These are phyloP conservation scores for Fusarium decemcellulare DNA, from an alignment of 2,329 filamentous ascomycete species.

Conservation along the genomic window DNA sequence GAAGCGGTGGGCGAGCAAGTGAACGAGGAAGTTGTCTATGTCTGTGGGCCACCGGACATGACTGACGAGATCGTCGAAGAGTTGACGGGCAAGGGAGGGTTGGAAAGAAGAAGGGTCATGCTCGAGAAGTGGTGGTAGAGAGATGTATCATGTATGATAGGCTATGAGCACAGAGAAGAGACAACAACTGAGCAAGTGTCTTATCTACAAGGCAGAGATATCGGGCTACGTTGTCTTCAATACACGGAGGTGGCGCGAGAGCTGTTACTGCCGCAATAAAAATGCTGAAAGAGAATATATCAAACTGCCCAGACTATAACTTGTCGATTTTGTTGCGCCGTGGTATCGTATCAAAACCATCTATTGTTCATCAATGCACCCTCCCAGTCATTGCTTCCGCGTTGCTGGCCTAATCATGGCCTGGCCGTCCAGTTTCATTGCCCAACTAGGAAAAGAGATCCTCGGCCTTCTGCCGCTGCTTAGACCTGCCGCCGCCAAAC, in stretches of 20 bases:
- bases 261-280: no score
- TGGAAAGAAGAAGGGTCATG: conserved; percentile 64
- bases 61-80: conserved; percentile 74
- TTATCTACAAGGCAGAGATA: no score
- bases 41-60: conserved; percentile 79
- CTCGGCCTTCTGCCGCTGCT: conserved; percentile 78
- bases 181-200: neutral
- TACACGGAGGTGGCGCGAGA: no score
- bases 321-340: conserved; percentile 39
- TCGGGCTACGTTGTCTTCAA: no score
- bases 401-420: conserved; percentile 7
- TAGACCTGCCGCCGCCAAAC: conserved; percentile 64
- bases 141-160: no score
- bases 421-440: neutral
- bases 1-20: conserved; percentile 53
- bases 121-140: conserved; percentile 76
- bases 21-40: conserved; percentile 66
- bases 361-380: conserved; percentile 30
- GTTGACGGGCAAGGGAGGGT: conserved; percentile 54
- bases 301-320: conserved; percentile 20
- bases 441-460: conserved; percentile 75
- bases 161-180: neutral
- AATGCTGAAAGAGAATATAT: neutral
- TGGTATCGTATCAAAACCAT: conserved; percentile 48
- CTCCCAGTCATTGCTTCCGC: conserved; percentile 21